Percentiles rank a stretch among this genome's conserved stretches.
phyloP scores from a whole-genome alignment of 257 asterid species.

The Ajuga chamaepitys region DNA sequence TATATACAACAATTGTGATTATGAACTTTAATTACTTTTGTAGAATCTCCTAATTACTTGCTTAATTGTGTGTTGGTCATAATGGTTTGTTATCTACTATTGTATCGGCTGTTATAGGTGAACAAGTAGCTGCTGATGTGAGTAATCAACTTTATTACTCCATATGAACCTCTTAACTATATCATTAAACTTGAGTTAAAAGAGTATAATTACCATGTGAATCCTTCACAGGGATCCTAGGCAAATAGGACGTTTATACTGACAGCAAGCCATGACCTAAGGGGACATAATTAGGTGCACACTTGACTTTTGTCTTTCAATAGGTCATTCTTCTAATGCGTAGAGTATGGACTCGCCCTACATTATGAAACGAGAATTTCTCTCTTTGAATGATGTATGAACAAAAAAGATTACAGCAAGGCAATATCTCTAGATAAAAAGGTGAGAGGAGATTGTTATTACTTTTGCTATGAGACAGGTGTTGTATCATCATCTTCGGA shows the following conservation, averaged over 20 bases:
- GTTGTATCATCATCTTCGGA: too few relatives aligned
- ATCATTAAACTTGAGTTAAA: neutral
- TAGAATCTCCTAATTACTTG: too few relatives aligned
- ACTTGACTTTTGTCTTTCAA: slow-evolving; percentile 4
- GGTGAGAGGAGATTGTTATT: too few relatives aligned
- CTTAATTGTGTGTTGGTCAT: slow-evolving; percentile 99
- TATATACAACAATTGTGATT: too few relatives aligned
- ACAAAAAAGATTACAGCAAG: too few relatives aligned
- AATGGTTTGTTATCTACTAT: slow-evolving; percentile 87
- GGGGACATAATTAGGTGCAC: slow-evolving; percentile 88
- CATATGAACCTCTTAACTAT: slow-evolving; percentile 3
- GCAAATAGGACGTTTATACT: slow-evolving; percentile 89
- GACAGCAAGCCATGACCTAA: slow-evolving; percentile 99
- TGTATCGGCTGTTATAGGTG: slow-evolving; percentile 85
- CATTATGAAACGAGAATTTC: neutral
- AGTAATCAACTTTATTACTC: slow-evolving; percentile 25
- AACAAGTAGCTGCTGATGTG: slow-evolving; percentile 82
- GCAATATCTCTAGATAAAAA: too few relatives aligned
- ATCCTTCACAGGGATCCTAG: slow-evolving; percentile 67
- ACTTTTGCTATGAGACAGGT: too few relatives aligned
- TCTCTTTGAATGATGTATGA: neutral
- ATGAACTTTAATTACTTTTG: too few relatives aligned
- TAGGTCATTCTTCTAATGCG: neutral
- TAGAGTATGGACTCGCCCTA: neutral
- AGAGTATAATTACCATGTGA: slow-evolving; percentile 1